Conservation (phyloP, 108 stramenopile species). For the Nitzschia sp. region DNA sequence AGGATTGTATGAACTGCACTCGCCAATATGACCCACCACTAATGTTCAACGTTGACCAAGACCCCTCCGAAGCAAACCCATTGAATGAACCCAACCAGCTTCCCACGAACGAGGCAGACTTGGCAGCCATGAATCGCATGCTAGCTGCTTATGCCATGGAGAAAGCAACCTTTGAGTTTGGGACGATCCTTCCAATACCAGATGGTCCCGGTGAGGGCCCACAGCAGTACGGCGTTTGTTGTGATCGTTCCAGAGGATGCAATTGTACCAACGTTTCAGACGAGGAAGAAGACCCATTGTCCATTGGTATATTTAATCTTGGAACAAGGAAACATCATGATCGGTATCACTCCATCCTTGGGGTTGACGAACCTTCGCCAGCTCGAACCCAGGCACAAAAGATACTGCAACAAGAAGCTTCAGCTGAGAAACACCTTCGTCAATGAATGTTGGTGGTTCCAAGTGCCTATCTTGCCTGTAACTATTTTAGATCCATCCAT, state of each 20-base stretch:
- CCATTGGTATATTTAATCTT: constrained; percentile 34
- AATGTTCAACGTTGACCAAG: constrained; percentile 44
- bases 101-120: constrained; percentile 29
- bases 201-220: constrained; percentile 42
- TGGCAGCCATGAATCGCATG: constrained; percentile 29
- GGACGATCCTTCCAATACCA: constrained; percentile 24
- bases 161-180: constrained; percentile 39
- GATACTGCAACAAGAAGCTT: constrained; percentile 17
- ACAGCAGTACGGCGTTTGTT: constrained; percentile 42
- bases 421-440: not conserved
- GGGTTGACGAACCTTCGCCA: constrained; percentile 33
- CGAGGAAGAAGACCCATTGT: not conserved
- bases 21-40: constrained; percentile 34
- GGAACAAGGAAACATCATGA: constrained; percentile 37
- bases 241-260: constrained; percentile 39
- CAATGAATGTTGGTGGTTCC: no score
- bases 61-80: constrained; percentile 43
- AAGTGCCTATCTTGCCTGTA: no score
- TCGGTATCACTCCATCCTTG: constrained; percentile 33
- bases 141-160: constrained; percentile 40
- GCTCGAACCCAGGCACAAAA: constrained; percentile 17
- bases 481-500: no score
- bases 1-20: not conserved
- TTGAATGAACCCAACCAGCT: constrained; percentile 20
- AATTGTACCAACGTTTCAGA: constrained; percentile 11